phyloP scores from a whole-genome alignment of 148 eudicot species.

The Spergularia bocconei region DNA sequence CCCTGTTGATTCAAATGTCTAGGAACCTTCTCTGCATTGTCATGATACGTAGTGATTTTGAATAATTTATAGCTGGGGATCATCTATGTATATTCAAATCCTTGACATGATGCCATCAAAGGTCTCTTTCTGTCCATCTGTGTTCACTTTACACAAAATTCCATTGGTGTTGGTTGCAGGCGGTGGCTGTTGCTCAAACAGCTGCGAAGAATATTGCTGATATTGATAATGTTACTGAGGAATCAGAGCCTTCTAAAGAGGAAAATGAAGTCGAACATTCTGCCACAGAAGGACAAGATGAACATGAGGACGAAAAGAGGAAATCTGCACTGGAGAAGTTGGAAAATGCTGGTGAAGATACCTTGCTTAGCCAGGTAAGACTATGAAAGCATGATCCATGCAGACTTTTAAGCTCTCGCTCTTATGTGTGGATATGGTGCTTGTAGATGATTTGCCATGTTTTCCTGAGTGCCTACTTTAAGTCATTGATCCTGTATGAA shows the following conservation, averaged over 20 bases:
- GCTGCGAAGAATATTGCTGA: slow-evolving; percentile 82
- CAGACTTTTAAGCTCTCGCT: too few species aligned
- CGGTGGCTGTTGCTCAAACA: slow-evolving; percentile 79
- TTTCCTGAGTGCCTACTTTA: neutral
- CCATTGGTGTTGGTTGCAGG: slow-evolving; percentile 40
- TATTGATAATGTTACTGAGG: slow-evolving; percentile 46
- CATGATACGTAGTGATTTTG: too few species aligned
- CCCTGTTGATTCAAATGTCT: neutral
- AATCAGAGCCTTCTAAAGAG: slow-evolving; percentile 56
- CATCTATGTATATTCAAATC: too few species aligned
- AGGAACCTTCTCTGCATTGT: too few species aligned
- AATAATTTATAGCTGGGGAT: too few species aligned
- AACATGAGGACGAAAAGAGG: slow-evolving; percentile 49
- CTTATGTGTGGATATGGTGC: neutral
- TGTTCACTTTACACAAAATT: neutral
- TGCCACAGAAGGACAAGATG: slow-evolving; percentile 42
- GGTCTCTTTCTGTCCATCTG: neutral
- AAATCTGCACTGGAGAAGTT: slow-evolving; percentile 74
- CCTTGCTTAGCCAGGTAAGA: slow-evolving; percentile 85
- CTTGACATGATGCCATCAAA: too few species aligned
- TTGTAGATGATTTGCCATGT: neutral
- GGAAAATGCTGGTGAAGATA: slow-evolving; percentile 83
- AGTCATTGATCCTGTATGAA: neutral
- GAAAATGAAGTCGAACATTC: slow-evolving; percentile 40
- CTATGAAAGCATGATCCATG: neutral